These are phyloP conservation scores for Paraphaeosphaeria sporulosa DNA, from an alignment of 2,329 filamentous ascomycete genomes.

Conservation along the genomic window DNA sequence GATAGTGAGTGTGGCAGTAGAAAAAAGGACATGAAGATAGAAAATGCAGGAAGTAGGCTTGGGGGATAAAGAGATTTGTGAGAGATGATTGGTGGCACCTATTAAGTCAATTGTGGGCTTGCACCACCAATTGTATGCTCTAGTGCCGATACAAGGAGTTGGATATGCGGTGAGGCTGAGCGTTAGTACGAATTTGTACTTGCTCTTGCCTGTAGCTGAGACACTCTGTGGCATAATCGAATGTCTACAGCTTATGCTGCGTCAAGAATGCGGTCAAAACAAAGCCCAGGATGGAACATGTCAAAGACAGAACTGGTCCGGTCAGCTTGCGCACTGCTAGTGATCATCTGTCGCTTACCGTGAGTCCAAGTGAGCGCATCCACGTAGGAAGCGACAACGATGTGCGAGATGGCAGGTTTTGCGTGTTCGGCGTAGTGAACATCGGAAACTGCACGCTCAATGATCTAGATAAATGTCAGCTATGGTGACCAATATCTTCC, in stretches of 20 bases:
- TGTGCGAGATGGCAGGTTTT: not conserved
- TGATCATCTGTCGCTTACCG: not conserved
- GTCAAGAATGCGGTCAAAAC: not conserved
- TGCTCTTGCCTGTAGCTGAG: no score
- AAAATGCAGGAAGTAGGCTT: no score
- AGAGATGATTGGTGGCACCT: no score
- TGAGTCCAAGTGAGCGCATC: constrained; percentile 3
- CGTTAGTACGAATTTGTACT: no score
- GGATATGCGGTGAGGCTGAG: no score
- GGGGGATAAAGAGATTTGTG: no score
- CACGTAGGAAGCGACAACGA: constrained; percentile 1
- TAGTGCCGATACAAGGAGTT: no score
- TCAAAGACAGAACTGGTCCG: not conserved
- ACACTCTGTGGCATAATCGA: not conserved
- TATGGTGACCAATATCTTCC: not conserved
- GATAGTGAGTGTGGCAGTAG: no score
- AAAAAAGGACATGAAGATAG: no score
- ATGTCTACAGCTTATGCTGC: not conserved
- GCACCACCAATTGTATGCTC: no score
- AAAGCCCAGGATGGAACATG: not conserved
- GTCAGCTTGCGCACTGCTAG: not conserved
- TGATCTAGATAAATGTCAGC: not conserved
- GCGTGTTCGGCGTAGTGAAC: constrained; percentile 4
- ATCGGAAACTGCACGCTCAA: constrained; percentile 1
- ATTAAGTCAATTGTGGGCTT: no score